Conservation (phyloP, 352 stramenopile genomes). For the Phytophthora pinifolia region DNA sequence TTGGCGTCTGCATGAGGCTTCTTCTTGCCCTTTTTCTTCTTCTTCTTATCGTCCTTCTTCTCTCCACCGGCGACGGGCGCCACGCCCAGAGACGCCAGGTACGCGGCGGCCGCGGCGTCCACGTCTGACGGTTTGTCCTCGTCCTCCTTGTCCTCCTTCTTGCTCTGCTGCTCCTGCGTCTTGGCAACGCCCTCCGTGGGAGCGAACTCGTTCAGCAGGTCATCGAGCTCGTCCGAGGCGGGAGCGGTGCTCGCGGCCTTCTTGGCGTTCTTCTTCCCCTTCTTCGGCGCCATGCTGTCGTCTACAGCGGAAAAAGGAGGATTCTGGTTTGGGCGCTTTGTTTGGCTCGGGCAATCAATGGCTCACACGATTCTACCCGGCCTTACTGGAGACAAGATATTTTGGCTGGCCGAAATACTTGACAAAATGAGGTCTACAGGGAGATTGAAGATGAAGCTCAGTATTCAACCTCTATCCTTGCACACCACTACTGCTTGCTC, state of each 20-base stretch:
- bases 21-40: constrained; percentile 86
- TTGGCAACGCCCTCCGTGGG: constrained; percentile 14
- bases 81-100: constrained; percentile 76
- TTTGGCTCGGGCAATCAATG: constrained; percentile 32
- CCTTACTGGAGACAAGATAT: constrained; percentile 5
- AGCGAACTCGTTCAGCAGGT: constrained; percentile 75
- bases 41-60: constrained; percentile 84
- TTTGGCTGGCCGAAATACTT: neutral
- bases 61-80: constrained; percentile 48
- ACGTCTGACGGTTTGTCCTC: constrained; percentile 36
- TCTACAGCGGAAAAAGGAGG: constrained; percentile 11
- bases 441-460: neutral
- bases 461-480: no score
- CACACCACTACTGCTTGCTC: neutral
- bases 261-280: constrained; percentile 75
- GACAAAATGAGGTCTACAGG: neutral
- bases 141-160: constrained; percentile 15
- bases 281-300: constrained; percentile 72
- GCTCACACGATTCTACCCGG: constrained; percentile 17
- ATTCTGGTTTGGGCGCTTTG: constrained; percentile 1
- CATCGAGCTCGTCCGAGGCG: constrained; percentile 61
- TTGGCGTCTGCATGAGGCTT: constrained; percentile 57
- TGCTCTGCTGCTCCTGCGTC: constrained; percentile 13
- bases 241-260: constrained; percentile 34
- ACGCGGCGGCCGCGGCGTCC: constrained; percentile 71